Percentiles rank a stretch among this genome's conserved stretches.
These are phyloP conservation scores for Psidium friedrichsthalianum DNA, from an alignment of 345 rosid species.

Conservation along the genomic window DNA sequence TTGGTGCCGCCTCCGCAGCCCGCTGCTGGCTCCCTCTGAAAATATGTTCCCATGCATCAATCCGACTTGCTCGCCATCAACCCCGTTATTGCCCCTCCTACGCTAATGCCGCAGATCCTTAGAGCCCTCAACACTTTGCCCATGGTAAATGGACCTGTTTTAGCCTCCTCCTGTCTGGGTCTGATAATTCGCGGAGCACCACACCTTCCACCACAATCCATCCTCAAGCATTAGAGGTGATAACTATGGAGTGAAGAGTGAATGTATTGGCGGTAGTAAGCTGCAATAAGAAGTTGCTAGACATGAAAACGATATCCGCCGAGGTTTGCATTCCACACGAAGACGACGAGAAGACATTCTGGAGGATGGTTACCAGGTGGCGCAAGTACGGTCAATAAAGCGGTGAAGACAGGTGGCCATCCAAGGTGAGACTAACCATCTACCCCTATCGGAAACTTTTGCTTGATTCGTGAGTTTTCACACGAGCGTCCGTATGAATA, in stretches of 20 bases:
- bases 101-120: slow-evolving; percentile 13
- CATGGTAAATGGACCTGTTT: slow-evolving; percentile 40
- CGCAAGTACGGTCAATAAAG: slow-evolving; percentile 62
- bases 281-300: slow-evolving; percentile 20
- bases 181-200: not conserved
- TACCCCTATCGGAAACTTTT: not conserved
- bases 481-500: not conserved
- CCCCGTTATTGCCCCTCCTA: not conserved
- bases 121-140: slow-evolving; percentile 8
- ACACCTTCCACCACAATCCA: slow-evolving; percentile 5
- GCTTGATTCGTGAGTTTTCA: not conserved
- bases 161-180: slow-evolving; percentile 36
- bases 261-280: slow-evolving; percentile 2
- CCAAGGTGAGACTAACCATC: slow-evolving; percentile 39
- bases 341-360: slow-evolving; percentile 56
- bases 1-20: not conserved
- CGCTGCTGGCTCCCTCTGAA: not conserved
- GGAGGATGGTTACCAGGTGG: slow-evolving; percentile 64
- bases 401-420: slow-evolving; percentile 45
- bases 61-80: not conserved
- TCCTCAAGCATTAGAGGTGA: not conserved
- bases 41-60: not conserved
- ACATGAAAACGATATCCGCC: slow-evolving; percentile 30
- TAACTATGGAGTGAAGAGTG: slow-evolving; percentile 5
- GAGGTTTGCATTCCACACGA: slow-evolving; percentile 56